phyloP scores from a whole-genome alignment of 768 basidiomycete genomes.

The Tephrocybe rancida region DNA sequence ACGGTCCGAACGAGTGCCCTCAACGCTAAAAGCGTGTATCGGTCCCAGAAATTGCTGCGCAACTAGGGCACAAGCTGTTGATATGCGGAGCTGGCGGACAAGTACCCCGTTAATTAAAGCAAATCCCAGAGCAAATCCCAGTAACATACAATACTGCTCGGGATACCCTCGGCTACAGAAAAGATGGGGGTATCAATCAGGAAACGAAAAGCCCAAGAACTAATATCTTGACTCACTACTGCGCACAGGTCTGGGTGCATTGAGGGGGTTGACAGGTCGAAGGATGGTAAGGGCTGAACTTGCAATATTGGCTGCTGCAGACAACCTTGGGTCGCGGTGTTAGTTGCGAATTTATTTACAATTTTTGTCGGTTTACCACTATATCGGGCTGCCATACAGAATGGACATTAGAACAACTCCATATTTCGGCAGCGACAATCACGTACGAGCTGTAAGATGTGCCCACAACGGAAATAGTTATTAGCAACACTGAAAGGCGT shows the following conservation, averaged over 20 bases:
- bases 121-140: background rate
- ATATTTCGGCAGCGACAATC: too few species aligned
- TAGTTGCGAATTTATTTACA: too few species aligned
- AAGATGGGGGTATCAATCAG: background rate
- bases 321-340: background rate
- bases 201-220: background rate
- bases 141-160: slow-evolving; percentile 46
- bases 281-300: slow-evolving; percentile 56
- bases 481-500: too few species aligned
- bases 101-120: background rate
- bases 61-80: slow-evolving; percentile 42
- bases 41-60: slow-evolving; percentile 21
- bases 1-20: too few species aligned
- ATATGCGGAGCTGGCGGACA: slow-evolving; percentile 41
- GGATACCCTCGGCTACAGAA: slow-evolving; percentile 42
- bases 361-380: too few species aligned
- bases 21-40: background rate
- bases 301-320: slow-evolving; percentile 37
- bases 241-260: slow-evolving; percentile 43
- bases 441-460: too few species aligned
- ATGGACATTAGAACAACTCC: too few species aligned
- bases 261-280: slow-evolving; percentile 37
- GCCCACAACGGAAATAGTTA: too few species aligned
- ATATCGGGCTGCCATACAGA: too few species aligned
- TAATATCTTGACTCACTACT: slow-evolving; percentile 40